Evolutionary conservation across 2,329 filamentous ascomycete genomes (phyloP).

Genomic region (Lecanosticta acicola): DNA sequence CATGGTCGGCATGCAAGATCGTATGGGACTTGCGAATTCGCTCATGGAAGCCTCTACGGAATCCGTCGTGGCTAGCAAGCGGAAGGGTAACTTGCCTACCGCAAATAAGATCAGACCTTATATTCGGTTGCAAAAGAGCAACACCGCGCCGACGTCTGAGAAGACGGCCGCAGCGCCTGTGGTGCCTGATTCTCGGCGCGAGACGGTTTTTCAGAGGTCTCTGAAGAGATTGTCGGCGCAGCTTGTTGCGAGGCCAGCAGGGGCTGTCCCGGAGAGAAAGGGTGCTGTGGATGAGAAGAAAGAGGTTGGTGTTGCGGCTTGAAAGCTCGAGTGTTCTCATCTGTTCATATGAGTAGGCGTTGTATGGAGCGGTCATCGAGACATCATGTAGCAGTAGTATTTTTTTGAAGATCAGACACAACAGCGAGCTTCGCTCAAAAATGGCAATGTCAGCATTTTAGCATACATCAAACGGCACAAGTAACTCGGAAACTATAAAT

Average conservation of each 20-base stretch:
- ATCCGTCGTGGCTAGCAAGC: constrained; percentile 1
- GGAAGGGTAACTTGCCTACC: constrained; percentile 1
- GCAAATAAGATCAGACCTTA: background rate
- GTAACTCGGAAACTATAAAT: too few relatives aligned
- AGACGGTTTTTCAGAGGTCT: background rate
- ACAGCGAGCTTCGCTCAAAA: too few relatives aligned
- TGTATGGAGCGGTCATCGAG: too few relatives aligned
- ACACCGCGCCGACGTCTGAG: background rate
- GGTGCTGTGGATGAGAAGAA: background rate
- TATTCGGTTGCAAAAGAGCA: background rate
- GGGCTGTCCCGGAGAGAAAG: background rate
- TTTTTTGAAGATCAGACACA: too few relatives aligned
- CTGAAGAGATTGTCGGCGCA: constrained; percentile 4
- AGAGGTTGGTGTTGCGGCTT: background rate
- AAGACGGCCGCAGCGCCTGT: background rate
- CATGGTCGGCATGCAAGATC: constrained; percentile 4
- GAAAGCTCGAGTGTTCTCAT: too few relatives aligned
- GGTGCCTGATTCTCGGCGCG: background rate
- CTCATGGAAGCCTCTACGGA: constrained; percentile 3
- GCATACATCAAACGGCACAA: too few relatives aligned
- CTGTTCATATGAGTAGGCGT: too few relatives aligned
- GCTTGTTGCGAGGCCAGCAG: background rate
- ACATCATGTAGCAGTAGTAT: too few relatives aligned
- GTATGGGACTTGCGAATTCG: constrained; percentile 1
- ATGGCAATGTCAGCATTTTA: too few relatives aligned